Conservation (phyloP, 371 early-diverging fungal genomes). For the Actinomortierella wolfii region DNA sequence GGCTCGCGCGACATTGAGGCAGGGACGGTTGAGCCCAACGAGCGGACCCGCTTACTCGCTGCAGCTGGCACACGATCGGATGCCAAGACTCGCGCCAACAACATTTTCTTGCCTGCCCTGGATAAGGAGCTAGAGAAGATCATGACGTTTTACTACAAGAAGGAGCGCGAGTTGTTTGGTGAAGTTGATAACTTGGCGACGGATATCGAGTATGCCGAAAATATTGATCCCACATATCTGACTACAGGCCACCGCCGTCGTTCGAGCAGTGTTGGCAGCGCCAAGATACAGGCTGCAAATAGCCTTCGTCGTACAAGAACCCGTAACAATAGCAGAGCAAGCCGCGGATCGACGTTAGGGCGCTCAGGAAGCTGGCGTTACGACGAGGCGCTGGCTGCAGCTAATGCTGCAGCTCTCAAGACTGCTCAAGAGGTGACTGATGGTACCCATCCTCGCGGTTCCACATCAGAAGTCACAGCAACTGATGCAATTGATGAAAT, state of each 20-base stretch:
- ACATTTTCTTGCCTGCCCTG: constrained; percentile 67
- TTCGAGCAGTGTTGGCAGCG: constrained; percentile 1
- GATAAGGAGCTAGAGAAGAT: constrained; percentile 85
- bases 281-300: constrained; percentile 9
- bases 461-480: constrained; percentile 52
- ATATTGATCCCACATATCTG: constrained; percentile 21
- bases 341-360: constrained; percentile 18
- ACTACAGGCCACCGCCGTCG: not conserved
- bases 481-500: constrained; percentile 46
- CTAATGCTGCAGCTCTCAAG: constrained; percentile 36
- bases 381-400: constrained; percentile 30
- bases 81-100: constrained; percentile 53
- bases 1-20: constrained; percentile 41
- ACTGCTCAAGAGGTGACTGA: constrained; percentile 12
- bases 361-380: constrained; percentile 43
- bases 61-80: constrained; percentile 43
- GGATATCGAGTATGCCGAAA: constrained; percentile 49
- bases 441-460: constrained; percentile 18
- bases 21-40: constrained; percentile 36
- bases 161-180: constrained; percentile 77
- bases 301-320: constrained; percentile 24
- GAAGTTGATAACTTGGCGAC: constrained; percentile 59
- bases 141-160: constrained; percentile 78
- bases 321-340: constrained; percentile 33
- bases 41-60: constrained; percentile 50